Evolutionary conservation across 2,329 filamentous ascomycete genomes (phyloP).

Genomic region (Epichloe sibirici): DNA sequence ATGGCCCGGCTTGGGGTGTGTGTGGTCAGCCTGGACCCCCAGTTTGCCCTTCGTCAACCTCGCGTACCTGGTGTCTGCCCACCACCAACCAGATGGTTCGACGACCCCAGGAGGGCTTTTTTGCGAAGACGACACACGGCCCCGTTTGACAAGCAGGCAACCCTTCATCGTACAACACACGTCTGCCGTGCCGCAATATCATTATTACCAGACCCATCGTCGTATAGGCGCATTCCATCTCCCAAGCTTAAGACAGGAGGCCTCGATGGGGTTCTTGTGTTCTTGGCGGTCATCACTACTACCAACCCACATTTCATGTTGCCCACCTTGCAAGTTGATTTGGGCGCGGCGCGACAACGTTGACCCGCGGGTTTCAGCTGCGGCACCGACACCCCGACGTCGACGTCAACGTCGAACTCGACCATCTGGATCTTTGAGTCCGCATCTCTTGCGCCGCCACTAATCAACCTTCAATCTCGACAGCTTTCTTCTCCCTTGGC

Average conservation of each 20-base stretch:
- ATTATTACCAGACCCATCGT: neutral
- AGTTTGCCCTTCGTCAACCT: neutral
- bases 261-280: neutral
- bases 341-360: conserved; percentile 7
- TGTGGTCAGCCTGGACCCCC: no score
- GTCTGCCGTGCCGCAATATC: no score
- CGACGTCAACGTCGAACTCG: neutral
- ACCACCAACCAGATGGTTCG: neutral
- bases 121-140: neutral
- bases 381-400: neutral
- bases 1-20: no score
- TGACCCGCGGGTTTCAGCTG: conserved; percentile 10
- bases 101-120: neutral
- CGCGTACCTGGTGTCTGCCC: neutral
- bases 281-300: neutral
- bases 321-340: neutral
- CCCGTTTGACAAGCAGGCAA: neutral
- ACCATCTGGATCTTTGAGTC: neutral
- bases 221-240: neutral
- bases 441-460: neutral
- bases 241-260: neutral
- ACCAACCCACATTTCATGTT: neutral
- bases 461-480: neutral
- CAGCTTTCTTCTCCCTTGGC: neutral
- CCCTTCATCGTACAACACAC: neutral